Evolutionary conservation across 352 stramenopile genomes (phyloP).

Genomic region (Blastocystis sp.): DNA sequence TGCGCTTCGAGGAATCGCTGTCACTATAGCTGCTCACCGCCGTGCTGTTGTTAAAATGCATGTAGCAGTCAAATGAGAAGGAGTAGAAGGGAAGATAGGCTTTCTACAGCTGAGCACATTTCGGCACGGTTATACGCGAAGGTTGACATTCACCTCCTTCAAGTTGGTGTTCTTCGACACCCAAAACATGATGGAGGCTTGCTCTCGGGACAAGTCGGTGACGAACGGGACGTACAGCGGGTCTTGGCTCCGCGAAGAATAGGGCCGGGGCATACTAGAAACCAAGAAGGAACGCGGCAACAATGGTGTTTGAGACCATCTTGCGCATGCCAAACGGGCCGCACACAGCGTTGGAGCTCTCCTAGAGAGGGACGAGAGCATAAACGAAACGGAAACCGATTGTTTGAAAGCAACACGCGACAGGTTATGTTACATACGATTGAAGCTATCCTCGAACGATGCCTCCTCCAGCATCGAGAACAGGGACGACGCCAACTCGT

Average conservation of each 20-base stretch:
- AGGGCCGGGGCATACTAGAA: background rate
- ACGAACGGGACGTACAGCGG: constrained; percentile 15
- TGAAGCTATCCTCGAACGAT: constrained; percentile 23
- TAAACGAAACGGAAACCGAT: background rate
- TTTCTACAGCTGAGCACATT: background rate
- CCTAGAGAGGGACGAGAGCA: background rate
- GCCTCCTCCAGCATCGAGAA: constrained; percentile 48
- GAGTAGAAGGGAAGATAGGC: constrained; percentile 41
- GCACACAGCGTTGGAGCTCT: background rate
- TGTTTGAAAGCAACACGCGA: background rate
- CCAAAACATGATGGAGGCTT: constrained; percentile 49
- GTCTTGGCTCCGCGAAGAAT: background rate
- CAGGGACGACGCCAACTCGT: background rate
- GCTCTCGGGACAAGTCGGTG: constrained; percentile 4
- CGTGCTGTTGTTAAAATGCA: constrained; percentile 22
- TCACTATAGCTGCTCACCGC: constrained; percentile 19
- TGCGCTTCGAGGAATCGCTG: constrained; percentile 3
- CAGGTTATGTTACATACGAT: constrained; percentile 19
- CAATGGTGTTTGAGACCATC: background rate
- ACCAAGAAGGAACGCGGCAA: background rate
- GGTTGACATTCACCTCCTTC: constrained; percentile 34
- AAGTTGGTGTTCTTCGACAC: constrained; percentile 38
- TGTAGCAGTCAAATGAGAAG: constrained; percentile 48
- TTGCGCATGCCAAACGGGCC: background rate
- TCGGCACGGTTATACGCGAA: background rate